Percentiles rank a stretch among this genome's conserved stretches.
These are phyloP conservation scores for Zygotorulaspora sp. DNA, from an alignment of 805 yeast genomes.

Conservation along the genomic window DNA sequence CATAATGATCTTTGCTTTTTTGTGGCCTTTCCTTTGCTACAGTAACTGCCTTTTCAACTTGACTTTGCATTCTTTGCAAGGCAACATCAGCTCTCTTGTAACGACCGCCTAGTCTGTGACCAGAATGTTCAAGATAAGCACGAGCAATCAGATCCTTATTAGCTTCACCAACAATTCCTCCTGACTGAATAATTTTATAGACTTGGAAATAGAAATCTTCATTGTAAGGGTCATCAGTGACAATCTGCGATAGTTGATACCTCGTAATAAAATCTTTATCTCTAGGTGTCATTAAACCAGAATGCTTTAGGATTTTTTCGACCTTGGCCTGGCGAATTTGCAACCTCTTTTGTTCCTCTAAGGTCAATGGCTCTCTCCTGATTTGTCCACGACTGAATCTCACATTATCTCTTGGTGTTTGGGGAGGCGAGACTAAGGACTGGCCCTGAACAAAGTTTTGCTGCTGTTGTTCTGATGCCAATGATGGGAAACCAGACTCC, in stretches of 20 bases:
- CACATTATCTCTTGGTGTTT: constrained; percentile 14
- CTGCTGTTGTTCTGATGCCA: constrained; percentile 23
- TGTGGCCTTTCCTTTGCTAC: constrained; percentile 87
- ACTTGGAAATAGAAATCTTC: constrained; percentile 97
- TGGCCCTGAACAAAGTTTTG: constrained; percentile 27
- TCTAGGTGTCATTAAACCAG: constrained; percentile 95
- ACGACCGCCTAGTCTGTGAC: constrained; percentile 85
- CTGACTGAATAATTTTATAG: constrained; percentile 65
- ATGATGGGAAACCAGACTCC: constrained; percentile 2
- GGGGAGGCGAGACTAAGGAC: constrained; percentile 9
- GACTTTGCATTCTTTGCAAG: constrained; percentile 95
- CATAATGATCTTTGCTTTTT: constrained; percentile 44
- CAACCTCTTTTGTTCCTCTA: constrained; percentile 67
- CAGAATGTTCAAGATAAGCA: constrained; percentile 86
- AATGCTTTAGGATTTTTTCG: constrained; percentile 67
- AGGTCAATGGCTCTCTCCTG: constrained; percentile 47
- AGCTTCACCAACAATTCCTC: constrained; percentile 39
- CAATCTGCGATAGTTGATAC: constrained; percentile 90
- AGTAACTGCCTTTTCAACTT: constrained; percentile 92
- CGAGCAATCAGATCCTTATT: constrained; percentile 80
- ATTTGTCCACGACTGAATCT: constrained; percentile 21
- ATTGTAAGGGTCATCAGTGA: constrained; percentile 93
- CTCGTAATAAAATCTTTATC: constrained; percentile 95
- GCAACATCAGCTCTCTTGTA: constrained; percentile 83
- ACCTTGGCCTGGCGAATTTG: constrained; percentile 71